Evolutionary conservation across 1,284 basidiomycete species (phyloP), one percentile per base, ranked within the genome.

Genomic region (Leccinum holopus): DNA sequence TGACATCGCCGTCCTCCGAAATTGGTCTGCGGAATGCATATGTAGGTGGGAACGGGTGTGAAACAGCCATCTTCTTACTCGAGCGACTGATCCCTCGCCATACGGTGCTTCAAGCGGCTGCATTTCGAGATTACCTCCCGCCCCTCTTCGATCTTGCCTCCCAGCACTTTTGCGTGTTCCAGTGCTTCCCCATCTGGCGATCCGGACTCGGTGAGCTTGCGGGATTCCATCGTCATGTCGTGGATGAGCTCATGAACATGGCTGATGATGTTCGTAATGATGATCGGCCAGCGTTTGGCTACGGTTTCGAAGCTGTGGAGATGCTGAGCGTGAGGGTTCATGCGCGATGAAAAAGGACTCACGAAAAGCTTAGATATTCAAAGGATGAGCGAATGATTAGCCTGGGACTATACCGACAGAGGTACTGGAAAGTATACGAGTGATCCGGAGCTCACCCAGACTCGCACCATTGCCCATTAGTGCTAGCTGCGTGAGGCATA

Each of bases 71-170:
- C 12, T 49, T 10, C 90, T 68, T 70, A 94, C 90, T 87, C 81
- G 53, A 99, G 77, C 3, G 81, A 76, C 56, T 85, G 84, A 77
- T 98, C 91, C 65, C 92, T 82, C 0, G 86, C 88, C 90, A 98
- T 95, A 71, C 92, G 87, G 77, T 97, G 92, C 77, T 96, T 97
- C 65, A 98, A 79, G 70, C 86, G 86, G 69, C 91, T 89, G 62
- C 96, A 82, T 68, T 85, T 82, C 61, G 87, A 83, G 62, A 99
- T 95, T 68, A 97, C 87, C 18, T 70, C 77, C 74, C 92, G 95
- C 5, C 91, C 94, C 72, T 95, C 91, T 8, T 74, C 73, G 55
- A 90, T 77, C 70, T 81, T 84, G 63, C 69, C 76, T n/a, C 78
- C 67, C 11, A 71, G 64, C 11, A 21, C 21, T 21, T 63, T 62